These are phyloP conservation scores for Pseudozyma tsukubaensis DNA, from an alignment of 1,284 basidiomycete genomes.

Conservation along the genomic window DNA sequence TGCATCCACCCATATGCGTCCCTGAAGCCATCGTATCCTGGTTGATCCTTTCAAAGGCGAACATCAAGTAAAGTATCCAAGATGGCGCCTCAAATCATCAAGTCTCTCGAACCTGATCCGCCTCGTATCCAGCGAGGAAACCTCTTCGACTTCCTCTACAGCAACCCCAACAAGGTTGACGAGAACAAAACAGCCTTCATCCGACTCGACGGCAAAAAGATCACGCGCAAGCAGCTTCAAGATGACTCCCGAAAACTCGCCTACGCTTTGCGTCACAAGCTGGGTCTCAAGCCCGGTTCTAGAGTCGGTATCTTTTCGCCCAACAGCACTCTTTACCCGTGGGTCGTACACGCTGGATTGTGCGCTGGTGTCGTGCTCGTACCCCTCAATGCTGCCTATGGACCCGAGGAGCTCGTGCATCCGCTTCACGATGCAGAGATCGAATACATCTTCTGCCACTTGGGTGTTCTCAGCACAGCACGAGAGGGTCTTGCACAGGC, in stretches of 20 bases:
- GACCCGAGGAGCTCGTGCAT: conserved; percentile 62
- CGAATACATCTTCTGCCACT: conserved; percentile 57
- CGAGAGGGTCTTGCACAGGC: conserved; percentile 51
- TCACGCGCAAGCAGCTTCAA: conserved; percentile 54
- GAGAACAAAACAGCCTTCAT: conserved; percentile 45
- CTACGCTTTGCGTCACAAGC: conserved; percentile 50
- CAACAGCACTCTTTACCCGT: conserved; percentile 61
- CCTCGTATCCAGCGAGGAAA: conserved; percentile 41
- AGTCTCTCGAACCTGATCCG: conserved; percentile 35
- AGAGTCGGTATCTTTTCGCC: conserved; percentile 63
- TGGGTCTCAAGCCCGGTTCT: conserved; percentile 51
- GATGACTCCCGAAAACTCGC: conserved; percentile 50
- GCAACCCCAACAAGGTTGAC: conserved; percentile 55
- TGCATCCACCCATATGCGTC: neutral
- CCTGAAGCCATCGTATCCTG: neutral
- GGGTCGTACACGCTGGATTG: conserved; percentile 54
- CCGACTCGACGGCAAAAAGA: conserved; percentile 57
- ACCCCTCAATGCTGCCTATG: conserved; percentile 62
- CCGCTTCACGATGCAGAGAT: conserved; percentile 58
- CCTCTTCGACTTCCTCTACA: conserved; percentile 55
- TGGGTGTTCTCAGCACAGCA: conserved; percentile 44
- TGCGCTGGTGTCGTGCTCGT: conserved; percentile 54
- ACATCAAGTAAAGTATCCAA: neutral
- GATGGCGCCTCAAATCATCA: conserved; percentile 56
- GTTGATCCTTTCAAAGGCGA: neutral